Conservation (phyloP, 179 eudicot species). For the Beta macrorhiza region DNA sequence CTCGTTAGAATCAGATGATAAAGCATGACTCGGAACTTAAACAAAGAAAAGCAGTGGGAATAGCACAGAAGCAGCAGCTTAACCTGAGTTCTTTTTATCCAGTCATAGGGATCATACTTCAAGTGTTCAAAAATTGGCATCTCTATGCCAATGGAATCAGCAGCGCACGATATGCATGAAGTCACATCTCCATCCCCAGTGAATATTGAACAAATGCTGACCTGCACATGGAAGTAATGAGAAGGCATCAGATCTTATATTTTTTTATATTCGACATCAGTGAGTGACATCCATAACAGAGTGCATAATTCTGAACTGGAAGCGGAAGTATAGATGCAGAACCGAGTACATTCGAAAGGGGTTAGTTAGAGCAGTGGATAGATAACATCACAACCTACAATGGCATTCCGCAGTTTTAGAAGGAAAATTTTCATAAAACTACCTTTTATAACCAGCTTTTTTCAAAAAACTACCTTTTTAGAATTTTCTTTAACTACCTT, state of each 20-base stretch:
- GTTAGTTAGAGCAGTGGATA: background rate
- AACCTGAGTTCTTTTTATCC: conserved; percentile 91
- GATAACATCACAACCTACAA: background rate
- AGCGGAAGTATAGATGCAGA: background rate
- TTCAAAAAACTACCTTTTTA: too few relatives aligned
- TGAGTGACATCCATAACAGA: background rate
- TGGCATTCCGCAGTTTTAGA: too few relatives aligned
- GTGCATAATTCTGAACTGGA: background rate
- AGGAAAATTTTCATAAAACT: too few relatives aligned
- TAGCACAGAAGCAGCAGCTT: conserved; percentile 12
- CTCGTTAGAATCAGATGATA: background rate
- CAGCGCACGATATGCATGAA: conserved; percentile 66
- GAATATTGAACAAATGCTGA: conserved; percentile 72
- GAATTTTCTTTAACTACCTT: too few relatives aligned
- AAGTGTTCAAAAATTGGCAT: conserved; percentile 61
- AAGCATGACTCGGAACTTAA: background rate
- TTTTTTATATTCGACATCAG: background rate
- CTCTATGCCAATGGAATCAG: conserved; percentile 78
- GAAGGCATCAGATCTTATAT: background rate
- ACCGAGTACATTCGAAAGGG: background rate
- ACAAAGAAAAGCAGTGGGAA: background rate
- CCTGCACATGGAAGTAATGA: conserved; percentile 42
- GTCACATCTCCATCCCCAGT: conserved; percentile 56
- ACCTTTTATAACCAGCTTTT: too few relatives aligned
- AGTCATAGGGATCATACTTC: conserved; percentile 71